A percentile compares a stretch with the other conserved stretches of the same genome.
These are phyloP conservation scores for Theobroma grandiflorum DNA, from an alignment of 441 rosid species.

Conservation along the genomic window DNA sequence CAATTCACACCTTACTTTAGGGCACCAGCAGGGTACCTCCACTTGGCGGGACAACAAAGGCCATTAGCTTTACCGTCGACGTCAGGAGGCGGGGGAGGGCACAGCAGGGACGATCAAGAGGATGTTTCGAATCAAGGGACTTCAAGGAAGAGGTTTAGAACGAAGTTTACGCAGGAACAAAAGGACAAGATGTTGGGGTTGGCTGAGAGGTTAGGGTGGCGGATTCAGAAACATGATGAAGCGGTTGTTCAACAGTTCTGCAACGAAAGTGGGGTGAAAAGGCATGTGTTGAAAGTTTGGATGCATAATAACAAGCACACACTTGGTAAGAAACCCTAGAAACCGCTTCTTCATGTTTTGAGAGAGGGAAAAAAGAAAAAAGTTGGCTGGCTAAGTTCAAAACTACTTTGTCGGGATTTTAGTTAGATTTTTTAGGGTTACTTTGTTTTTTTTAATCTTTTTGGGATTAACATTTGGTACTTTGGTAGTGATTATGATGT, in stretches of 20 bases:
- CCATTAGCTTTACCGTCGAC: conserved; percentile 54
- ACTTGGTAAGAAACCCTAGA: conserved; percentile 70
- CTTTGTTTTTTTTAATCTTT: conserved; percentile 9
- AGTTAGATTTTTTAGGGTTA: conserved; percentile 28
- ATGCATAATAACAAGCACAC: conserved; percentile 82
- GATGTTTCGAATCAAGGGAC: conserved; percentile 46
- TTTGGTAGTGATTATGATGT: conserved; percentile 28
- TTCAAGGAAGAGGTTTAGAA: conserved; percentile 62
- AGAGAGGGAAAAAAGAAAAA: background rate
- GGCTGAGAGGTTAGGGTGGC: conserved; percentile 73
- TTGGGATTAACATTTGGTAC: conserved; percentile 28
- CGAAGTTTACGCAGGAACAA: conserved; percentile 72
- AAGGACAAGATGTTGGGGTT: conserved; percentile 71
- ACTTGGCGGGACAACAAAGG: conserved; percentile 40
- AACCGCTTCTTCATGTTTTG: background rate
- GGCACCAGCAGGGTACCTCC: conserved; percentile 53
- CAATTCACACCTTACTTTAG: conserved; percentile 56
- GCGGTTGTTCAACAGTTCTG: conserved; percentile 66
- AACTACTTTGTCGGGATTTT: conserved; percentile 17
- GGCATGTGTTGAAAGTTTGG: conserved; percentile 80
- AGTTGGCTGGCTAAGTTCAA: background rate
- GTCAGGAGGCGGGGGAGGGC: conserved; percentile 42
- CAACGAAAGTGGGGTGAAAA: conserved; percentile 55
- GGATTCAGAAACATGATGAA: conserved; percentile 76
- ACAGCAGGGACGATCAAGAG: conserved; percentile 50